Base-by-base conservation (phyloP, 805 yeast genomes). In the Jamesozyma gamospora region DNA sequence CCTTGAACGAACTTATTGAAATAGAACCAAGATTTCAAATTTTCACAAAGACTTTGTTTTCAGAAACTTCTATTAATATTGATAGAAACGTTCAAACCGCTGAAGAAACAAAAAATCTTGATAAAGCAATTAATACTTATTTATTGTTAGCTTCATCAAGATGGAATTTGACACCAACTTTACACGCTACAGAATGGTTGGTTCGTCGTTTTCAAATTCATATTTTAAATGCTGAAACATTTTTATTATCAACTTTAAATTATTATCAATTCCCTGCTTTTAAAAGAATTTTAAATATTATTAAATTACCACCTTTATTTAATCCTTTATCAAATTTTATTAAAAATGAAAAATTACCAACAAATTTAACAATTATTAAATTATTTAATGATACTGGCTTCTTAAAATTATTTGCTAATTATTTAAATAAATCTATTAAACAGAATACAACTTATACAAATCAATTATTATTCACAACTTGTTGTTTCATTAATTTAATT, bases 151-250 rank as follows among this genome's bases (percentile, higher is more conserved):
- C 79, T 9, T 79, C 94, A 3, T 85, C 94, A 2, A 79, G 78
- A 58, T 77, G 90, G 72, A 72, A 77, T 46, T 63, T 87, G 39
- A 71, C 77, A 17, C 84, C 94, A 18, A 72, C 96, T 3, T 53
- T 85, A 36, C 79, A 79, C 50, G 90, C 96, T 4, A 69, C 86
- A 11, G 98, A 92, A 66, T 92, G 98, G 98, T 75, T 88, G 18
- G 80, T 92, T 15, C 80, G 98, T 65, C 74, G 97, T 51, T 92
- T 79, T 66, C 79, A 86, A 55, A 76, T 86, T 48, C 88, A 92
- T 56, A 69, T 83, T 36, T 79, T 82, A 52, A 86, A 83, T 53
- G 65, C 87, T 0, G 97, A 90, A 58, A 57, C 68, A 40, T 55
- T 92, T 26, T 55, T 92, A 34, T 61, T 90, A 41, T 70, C 88